Base-by-base conservation (phyloP, 495 filamentous ascomycete species). In the Echria macrotheca region DNA sequence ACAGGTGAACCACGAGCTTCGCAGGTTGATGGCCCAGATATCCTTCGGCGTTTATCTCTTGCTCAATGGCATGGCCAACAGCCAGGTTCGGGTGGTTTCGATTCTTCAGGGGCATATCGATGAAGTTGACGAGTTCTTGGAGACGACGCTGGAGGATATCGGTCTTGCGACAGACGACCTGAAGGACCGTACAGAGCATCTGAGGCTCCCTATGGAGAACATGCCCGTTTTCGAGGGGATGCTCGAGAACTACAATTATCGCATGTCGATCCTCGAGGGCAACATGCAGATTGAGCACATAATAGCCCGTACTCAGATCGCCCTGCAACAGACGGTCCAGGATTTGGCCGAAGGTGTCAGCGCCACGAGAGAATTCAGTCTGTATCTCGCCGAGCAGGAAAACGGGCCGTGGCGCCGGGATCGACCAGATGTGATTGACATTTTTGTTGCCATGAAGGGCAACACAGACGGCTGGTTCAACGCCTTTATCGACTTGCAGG, bases 281-380 rank as follows among this genome's bases (percentile, higher is more conserved):
- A 96, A 97, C 61, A 84, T 89, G 59, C 86, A 85, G 63, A 95
- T 98, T 48, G 88, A 95, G 58, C 84, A 89, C 65, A 87, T 95
- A 51, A 80, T 94, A 51, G 78, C 80, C 39, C 77, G 90, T 38
- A 95, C 91, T 17, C 79, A 82, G 2, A 63, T 72, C 7, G 78
- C 85, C 10, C 83, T 95, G 65, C 79, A 86, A 22, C 86, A 88
- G 55, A 75, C 82, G 2, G 67, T 91, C 17, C 76, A 83, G 54
- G 94, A 98, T 65, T 75, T 95, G 18, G 67, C 75, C 35, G 86
- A 91, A 52, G 90, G 87, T 4, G 70, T 90, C 29, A 78, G 81
- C 49, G 87, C 87, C 2, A 87, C 85, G 33, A 77, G 80, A 38
- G 85, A 86, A 44, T 79, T 96, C 18, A 82, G 82, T 50, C 74